Percentiles rank a stretch among this genome's conserved stretches.
phyloP scores from a whole-genome alignment of 192 early-diverging fungal genomes.

The Piromyces finnis region DNA sequence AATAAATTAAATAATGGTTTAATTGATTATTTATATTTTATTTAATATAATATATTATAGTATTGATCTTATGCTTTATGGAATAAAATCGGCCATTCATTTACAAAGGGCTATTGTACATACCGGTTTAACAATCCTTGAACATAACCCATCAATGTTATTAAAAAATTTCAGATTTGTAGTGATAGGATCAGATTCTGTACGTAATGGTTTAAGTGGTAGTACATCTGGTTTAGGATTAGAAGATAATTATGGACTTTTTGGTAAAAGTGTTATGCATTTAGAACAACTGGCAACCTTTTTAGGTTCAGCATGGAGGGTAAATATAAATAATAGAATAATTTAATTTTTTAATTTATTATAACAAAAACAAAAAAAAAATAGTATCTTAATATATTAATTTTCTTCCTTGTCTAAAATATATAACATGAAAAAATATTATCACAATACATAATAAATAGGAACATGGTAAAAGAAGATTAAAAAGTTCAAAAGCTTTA shows the following conservation, averaged over 20 bases:
- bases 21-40: no score
- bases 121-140: constrained; percentile 62
- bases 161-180: constrained; percentile 56
- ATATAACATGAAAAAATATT: no score
- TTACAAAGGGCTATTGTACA: constrained; percentile 57
- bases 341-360: no score
- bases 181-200: constrained; percentile 15
- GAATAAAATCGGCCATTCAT: constrained; percentile 53
- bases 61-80: constrained; percentile 31
- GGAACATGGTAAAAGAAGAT: constrained; percentile 36
- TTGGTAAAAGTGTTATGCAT: constrained; percentile 16
- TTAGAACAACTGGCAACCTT: constrained; percentile 67
- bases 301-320: constrained; percentile 56
- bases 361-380: no score
- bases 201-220: constrained; percentile 1
- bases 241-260: constrained; percentile 7
- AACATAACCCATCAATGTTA: constrained; percentile 57
- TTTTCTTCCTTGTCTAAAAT: constrained; percentile 7
- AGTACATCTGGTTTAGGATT: neutral
- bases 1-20: no score
- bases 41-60: no score
- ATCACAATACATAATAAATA: constrained; percentile 20
- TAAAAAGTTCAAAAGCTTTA: constrained; percentile 23
- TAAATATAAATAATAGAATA: constrained; percentile 10
- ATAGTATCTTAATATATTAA: no score